Conservation (phyloP, 192 early-diverging fungal genomes). For the Obelidium mucronatum region DNA sequence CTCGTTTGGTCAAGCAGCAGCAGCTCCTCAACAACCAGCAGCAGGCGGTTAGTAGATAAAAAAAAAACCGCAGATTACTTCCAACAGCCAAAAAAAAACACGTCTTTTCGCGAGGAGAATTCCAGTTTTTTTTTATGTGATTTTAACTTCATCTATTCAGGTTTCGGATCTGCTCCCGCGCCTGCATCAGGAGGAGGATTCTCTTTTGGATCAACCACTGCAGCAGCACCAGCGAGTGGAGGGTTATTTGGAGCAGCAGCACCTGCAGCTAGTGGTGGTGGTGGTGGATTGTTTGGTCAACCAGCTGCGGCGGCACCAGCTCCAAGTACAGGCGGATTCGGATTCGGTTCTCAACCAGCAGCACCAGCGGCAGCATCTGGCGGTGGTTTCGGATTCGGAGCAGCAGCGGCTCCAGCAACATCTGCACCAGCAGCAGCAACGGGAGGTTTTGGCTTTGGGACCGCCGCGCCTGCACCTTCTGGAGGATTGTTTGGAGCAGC, state of each 20-base stretch:
- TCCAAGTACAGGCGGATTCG: neutral
- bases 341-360: neutral
- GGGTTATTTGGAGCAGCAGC: neutral
- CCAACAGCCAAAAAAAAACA: slow-evolving; percentile 53
- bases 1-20: neutral
- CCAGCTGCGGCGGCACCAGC: neutral
- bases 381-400: slow-evolving; percentile 12
- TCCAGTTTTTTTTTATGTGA: neutral
- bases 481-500: slow-evolving; percentile 29
- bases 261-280: neutral
- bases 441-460: slow-evolving; percentile 19
- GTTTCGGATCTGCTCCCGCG: slow-evolving; percentile 12
- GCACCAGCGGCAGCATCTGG: slow-evolving; percentile 3
- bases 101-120: slow-evolving; percentile 19
- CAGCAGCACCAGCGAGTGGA: slow-evolving; percentile 10
- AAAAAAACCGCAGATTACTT: slow-evolving; percentile 69
- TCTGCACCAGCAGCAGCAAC: slow-evolving; percentile 13
- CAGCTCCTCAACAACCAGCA: neutral
- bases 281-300: slow-evolving; percentile 22
- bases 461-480: neutral
- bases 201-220: slow-evolving; percentile 26
- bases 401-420: neutral
- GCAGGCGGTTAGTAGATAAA: too few relatives aligned
- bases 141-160: too few relatives aligned
- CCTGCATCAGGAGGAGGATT: neutral